These are phyloP conservation scores for Calonectria fujianensis DNA, from an alignment of 2,329 filamentous ascomycete species.

Conservation along the genomic window DNA sequence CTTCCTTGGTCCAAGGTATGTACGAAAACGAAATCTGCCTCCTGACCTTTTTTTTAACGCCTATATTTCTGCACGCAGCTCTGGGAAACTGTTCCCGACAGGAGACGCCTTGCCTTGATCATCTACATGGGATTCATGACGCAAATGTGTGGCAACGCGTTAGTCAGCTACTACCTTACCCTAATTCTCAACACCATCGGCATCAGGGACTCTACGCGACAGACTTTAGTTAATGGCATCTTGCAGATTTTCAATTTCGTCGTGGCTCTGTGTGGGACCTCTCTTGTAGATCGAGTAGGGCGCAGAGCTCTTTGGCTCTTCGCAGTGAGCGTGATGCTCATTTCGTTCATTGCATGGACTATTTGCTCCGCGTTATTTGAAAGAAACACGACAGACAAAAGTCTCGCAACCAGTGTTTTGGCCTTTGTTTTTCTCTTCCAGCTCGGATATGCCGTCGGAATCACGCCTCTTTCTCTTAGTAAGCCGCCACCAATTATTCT, in stretches of 20 bases:
- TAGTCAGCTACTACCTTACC: constrained; percentile 58
- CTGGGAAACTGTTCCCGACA: constrained; percentile 6
- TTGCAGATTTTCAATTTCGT: constrained; percentile 61
- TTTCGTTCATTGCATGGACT: constrained; percentile 54
- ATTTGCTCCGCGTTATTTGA: constrained; percentile 46
- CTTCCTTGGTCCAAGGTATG: background rate
- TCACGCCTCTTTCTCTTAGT: constrained; percentile 28
- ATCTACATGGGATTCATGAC: constrained; percentile 8
- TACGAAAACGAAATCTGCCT: background rate
- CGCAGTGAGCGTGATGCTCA: constrained; percentile 57
- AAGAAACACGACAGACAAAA: background rate
- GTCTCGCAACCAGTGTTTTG: background rate
- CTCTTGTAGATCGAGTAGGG: constrained; percentile 61
- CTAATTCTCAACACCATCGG: constrained; percentile 61
- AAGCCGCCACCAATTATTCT: constrained; percentile 43
- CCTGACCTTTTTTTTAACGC: background rate
- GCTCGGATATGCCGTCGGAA: background rate
- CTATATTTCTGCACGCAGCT: background rate
- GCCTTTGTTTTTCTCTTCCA: constrained; percentile 13
- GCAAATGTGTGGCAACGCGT: constrained; percentile 9
- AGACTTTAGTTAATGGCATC: constrained; percentile 46
- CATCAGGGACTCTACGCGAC: constrained; percentile 59
- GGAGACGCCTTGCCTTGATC: background rate
- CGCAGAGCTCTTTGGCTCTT: constrained; percentile 63
- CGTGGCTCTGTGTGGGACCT: constrained; percentile 59